Conservation (phyloP, 257 asterid genomes). For the Asclepias syriaca region DNA sequence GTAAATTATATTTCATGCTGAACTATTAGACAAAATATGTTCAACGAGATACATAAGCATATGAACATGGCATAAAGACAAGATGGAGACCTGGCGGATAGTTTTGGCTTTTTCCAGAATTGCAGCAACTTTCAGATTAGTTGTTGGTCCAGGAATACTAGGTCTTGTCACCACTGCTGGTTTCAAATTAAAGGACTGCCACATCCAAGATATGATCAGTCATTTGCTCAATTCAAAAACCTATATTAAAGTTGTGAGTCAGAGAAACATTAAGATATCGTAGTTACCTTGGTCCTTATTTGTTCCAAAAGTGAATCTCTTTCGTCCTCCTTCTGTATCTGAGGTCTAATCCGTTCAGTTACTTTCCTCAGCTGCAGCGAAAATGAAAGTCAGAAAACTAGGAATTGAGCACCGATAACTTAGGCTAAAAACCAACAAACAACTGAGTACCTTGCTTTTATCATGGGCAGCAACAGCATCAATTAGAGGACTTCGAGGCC, state of each 20-base stretch:
- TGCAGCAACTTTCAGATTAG: conserved; percentile 79
- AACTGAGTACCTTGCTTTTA: conserved; percentile 67
- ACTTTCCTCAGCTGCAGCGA: conserved; percentile 81
- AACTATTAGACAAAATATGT: not conserved
- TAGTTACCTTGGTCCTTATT: conserved; percentile 70
- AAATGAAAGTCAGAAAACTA: conserved; percentile 23
- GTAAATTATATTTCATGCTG: conserved; percentile 19
- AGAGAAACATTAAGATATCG: not conserved
- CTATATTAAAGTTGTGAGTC: not conserved
- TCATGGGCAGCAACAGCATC: conserved; percentile 72
- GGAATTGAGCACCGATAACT: conserved; percentile 8
- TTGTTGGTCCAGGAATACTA: conserved; percentile 59
- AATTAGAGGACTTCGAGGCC: conserved; percentile 60
- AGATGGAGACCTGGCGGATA: conserved; percentile 64
- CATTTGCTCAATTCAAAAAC: conserved; percentile 17
- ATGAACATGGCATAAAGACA: not conserved
- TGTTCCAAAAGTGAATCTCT: conserved; percentile 76
- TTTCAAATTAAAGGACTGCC: conserved; percentile 83
- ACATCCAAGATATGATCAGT: conserved; percentile 23
- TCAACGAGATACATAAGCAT: not conserved
- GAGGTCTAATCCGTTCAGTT: conserved; percentile 45
- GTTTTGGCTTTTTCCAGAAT: conserved; percentile 86
- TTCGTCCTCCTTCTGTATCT: conserved; percentile 53
- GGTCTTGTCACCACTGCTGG: conserved; percentile 66
- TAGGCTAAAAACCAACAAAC: not conserved